These are phyloP conservation scores for Tetrapisispora phaffii DNA, from an alignment of 805 yeast genomes.

Conservation along the genomic window DNA sequence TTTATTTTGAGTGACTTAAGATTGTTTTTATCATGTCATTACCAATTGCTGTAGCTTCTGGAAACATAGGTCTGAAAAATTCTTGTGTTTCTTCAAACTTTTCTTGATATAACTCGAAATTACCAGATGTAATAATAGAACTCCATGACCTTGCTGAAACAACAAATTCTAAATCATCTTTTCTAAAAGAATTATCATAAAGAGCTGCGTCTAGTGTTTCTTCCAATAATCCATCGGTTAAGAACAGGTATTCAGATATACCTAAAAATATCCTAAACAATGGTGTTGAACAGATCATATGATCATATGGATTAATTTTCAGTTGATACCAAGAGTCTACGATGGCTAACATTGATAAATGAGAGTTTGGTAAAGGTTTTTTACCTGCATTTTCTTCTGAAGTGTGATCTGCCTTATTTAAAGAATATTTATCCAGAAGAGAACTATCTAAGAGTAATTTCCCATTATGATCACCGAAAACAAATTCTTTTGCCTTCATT, in stretches of 20 bases:
- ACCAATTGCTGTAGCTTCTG: constrained; percentile 81
- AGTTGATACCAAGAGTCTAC: constrained; percentile 88
- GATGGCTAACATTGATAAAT: constrained; percentile 76
- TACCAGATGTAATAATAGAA: constrained; percentile 63
- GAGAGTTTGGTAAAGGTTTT: constrained; percentile 59
- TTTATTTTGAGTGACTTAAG: constrained; percentile 30
- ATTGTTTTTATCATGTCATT: constrained; percentile 90
- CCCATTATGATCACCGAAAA: constrained; percentile 57
- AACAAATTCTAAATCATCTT: constrained; percentile 87
- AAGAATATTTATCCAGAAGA: constrained; percentile 67
- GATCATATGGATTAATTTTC: constrained; percentile 88
- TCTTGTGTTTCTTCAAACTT: constrained; percentile 71
- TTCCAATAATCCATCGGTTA: constrained; percentile 75
- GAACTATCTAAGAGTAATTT: constrained; percentile 66
- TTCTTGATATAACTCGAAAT: constrained; percentile 57
- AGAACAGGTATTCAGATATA: constrained; percentile 83
- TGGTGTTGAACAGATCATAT: constrained; percentile 94
- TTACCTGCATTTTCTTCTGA: constrained; percentile 2
- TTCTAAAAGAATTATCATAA: constrained; percentile 56
- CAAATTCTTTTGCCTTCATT: constrained; percentile 56
- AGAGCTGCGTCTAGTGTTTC: constrained; percentile 67
- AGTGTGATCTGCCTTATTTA: constrained; percentile 45
- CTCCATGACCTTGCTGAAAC: constrained; percentile 87
- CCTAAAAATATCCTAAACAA: constrained; percentile 86
- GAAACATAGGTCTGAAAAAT: constrained; percentile 79